Evolutionary conservation across 371 early-diverging fungal genomes (phyloP), one percentile per base, ranked within the genome.

Genomic region (Nematocida minor): DNA sequence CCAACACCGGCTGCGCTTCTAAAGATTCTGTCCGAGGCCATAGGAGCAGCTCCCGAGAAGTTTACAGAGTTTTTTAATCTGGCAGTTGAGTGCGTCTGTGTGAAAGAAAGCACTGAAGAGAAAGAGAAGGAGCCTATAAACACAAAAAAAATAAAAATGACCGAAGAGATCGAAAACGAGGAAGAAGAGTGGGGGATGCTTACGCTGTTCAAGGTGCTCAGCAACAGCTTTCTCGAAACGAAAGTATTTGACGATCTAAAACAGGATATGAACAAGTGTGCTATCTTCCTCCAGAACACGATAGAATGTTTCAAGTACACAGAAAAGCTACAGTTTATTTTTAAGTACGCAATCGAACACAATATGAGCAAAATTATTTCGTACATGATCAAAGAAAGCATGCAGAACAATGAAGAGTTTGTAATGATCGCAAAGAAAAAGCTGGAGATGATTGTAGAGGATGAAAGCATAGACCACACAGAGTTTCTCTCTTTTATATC

Each of bases 171-270:
- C 11, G 44, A 69, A 31, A 51, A 51, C 16, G 27, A 32, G 20
- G 77, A 63, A 38, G n/a, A n/a, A 44, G 77, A 74, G 38, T 74
- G 63, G 60, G 2, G 29, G 31, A 40, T 74, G n/a, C 77, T 64
- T 9, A 46, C 62, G 7, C 77, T 62, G 2, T 62, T 74, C n/a
- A 38, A 53, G 40, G 77, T 29, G 22, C 20, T 64, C 6, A 53
- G 60, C 25, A 40, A 74, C 48, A 42, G 3, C 2, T 74, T 74
- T 46, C 49, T 74, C 9, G 48, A 51, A 4, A 74, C 66, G n/a
- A 20, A 49, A 36, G 55, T 38, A 18, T 74, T 74, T 55, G 22
- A 7, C 16, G 62, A 29, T 31, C 66, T 74, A 29, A 64, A 49
- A 27, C 38, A 14, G 18, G 32, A 64, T 11, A 4, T 54, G 9